These are phyloP conservation scores for Fallopia convolvulus DNA, from an alignment of 148 eudicot species.

Conservation along the genomic window DNA sequence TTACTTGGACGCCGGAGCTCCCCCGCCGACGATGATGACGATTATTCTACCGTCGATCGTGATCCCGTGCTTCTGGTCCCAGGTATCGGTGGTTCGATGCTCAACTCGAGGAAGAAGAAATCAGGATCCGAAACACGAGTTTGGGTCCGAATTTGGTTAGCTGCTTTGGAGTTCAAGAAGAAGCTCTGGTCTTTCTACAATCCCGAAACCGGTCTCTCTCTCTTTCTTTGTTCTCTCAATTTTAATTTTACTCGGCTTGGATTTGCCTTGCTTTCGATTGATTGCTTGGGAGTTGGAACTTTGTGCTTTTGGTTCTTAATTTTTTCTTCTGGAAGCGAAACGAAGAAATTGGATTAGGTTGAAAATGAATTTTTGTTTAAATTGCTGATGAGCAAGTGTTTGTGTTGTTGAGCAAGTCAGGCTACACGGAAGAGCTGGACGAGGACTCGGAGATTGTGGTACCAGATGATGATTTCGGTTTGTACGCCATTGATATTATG, in stretches of 20 bases:
- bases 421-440: constrained; percentile 78
- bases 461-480: constrained; percentile 88
- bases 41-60: constrained; percentile 28
- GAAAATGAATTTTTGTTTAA: not conserved
- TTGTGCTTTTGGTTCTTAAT: not conserved
- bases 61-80: constrained; percentile 67
- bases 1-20: constrained; percentile 30
- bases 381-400: not conserved
- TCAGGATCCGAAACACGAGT: constrained; percentile 61
- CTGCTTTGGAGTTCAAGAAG: constrained; percentile 75
- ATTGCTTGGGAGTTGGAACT: not conserved
- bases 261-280: not conserved
- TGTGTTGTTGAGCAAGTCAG: constrained; percentile 24
- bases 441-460: constrained; percentile 56
- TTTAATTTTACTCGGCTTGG: not conserved
- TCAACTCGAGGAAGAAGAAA: constrained; percentile 49
- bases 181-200: constrained; percentile 74
- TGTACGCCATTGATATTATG: constrained; percentile 91
- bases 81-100: constrained; percentile 74
- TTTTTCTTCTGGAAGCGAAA: not conserved
- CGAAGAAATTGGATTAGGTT: not conserved
- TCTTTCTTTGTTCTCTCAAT: not conserved
- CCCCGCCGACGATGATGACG: constrained; percentile 20
- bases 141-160: constrained; percentile 78
- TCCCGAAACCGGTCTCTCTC: constrained; percentile 50